These are phyloP conservation scores for Lactuca sativa DNA, from an alignment of 129 eudicot genomes.

Conservation along the genomic window DNA sequence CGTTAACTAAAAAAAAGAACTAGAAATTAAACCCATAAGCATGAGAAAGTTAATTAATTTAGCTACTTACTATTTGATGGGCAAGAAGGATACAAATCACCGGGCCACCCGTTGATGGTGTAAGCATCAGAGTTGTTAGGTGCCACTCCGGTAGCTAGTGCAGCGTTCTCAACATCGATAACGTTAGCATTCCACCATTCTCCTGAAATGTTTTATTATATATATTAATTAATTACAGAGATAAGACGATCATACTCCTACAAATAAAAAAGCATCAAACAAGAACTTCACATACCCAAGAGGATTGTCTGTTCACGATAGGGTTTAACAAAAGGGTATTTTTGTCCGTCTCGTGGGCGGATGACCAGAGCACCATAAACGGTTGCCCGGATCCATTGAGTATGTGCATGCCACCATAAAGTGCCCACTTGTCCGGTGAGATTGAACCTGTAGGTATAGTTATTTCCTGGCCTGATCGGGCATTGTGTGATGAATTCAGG, in stretches of 20 bases:
- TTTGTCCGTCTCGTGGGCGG: constrained; percentile 56
- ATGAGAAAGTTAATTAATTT: too few relatives aligned
- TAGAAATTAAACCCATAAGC: not conserved
- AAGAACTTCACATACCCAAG: constrained; percentile 54
- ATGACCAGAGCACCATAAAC: constrained; percentile 76
- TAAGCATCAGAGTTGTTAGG: constrained; percentile 63
- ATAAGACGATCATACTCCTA: not conserved
- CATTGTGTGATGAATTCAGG: constrained; percentile 74
- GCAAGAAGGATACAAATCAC: constrained; percentile 59
- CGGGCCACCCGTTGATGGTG: constrained; percentile 79
- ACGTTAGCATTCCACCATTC: constrained; percentile 94
- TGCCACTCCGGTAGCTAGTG: constrained; percentile 42
- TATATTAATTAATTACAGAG: not conserved
- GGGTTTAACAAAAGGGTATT: constrained; percentile 70
- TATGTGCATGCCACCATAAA: constrained; percentile 95
- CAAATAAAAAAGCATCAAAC: not conserved
- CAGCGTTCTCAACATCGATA: constrained; percentile 55
- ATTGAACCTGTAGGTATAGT: constrained; percentile 65
- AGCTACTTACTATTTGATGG: constrained; percentile 46
- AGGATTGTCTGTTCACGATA: constrained; percentile 60
- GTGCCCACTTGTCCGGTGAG: constrained; percentile 79
- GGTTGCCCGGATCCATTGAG: constrained; percentile 71
- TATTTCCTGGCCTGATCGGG: constrained; percentile 66
- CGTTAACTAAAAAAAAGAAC: not conserved
- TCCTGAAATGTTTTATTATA: constrained; percentile 39